A percentile compares a stretch with the other conserved stretches of the same genome.
These are phyloP conservation scores for Globisporangium barbulae DNA, from an alignment of 352 stramenopile genomes.

Conservation along the genomic window DNA sequence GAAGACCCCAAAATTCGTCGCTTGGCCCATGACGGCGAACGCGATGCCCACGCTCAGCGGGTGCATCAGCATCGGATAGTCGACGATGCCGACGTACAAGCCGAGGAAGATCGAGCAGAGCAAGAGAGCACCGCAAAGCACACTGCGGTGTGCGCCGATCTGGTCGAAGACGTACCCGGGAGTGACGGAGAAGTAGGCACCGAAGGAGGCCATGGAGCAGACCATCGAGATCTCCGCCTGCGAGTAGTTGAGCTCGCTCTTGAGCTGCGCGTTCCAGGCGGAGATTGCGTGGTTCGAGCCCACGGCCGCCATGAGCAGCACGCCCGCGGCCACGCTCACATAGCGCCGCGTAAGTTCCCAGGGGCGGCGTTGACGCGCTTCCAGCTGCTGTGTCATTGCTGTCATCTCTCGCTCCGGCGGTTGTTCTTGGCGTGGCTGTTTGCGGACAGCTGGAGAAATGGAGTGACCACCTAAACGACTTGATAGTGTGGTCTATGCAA, in stretches of 20 bases:
- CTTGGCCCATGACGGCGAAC: conserved; percentile 57
- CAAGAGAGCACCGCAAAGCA: conserved; percentile 38
- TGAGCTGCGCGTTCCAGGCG: conserved; percentile 74
- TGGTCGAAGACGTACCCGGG: conserved; percentile 66
- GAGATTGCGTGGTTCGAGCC: conserved; percentile 79
- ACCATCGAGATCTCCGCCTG: conserved; percentile 73
- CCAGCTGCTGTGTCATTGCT: not conserved
- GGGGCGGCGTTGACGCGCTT: not conserved
- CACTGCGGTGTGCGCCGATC: conserved; percentile 56
- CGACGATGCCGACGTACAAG: conserved; percentile 34
- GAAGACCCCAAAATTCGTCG: conserved; percentile 70
- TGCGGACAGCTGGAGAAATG: too few species aligned
- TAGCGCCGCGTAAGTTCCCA: conserved; percentile 29
- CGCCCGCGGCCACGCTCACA: conserved; percentile 45
- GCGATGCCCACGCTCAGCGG: conserved; percentile 46
- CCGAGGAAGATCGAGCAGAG: conserved; percentile 43
- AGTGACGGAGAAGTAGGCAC: conserved; percentile 70
- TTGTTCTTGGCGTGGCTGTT: not conserved
- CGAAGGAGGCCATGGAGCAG: conserved; percentile 77
- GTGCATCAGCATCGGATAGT: conserved; percentile 32
- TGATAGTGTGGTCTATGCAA: too few species aligned
- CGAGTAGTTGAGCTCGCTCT: conserved; percentile 50
- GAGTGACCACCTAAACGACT: too few species aligned
- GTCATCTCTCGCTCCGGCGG: not conserved
- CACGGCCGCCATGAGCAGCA: conserved; percentile 56